These are phyloP conservation scores for Aspergillus novofumigatus DNA, from an alignment of 2,329 filamentous ascomycete species.

Conservation along the genomic window DNA sequence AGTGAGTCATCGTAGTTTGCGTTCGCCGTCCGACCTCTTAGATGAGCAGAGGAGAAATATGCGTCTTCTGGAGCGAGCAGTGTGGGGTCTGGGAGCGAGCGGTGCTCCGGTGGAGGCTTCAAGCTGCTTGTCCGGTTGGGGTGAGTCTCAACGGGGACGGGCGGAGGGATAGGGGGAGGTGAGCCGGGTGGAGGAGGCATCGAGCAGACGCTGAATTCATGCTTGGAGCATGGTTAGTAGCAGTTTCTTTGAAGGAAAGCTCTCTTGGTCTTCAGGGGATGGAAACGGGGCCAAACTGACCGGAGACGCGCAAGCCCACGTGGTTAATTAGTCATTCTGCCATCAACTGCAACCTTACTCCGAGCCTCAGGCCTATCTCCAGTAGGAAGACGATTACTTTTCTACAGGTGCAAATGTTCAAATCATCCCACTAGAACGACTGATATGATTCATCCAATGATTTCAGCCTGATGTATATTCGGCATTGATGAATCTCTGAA, in stretches of 20 bases:
- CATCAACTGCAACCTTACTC: no score
- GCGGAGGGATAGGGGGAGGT: constrained; percentile 38
- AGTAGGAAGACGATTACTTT: not conserved
- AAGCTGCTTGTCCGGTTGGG: constrained; percentile 38
- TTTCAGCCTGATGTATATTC: not conserved
- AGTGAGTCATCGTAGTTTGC: constrained; percentile 36
- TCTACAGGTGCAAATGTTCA: no score
- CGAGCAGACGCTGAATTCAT: constrained; percentile 26
- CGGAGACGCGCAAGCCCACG: not conserved
- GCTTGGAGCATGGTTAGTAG: constrained; percentile 25
- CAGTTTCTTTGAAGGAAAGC: not conserved
- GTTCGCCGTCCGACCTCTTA: constrained; percentile 45
- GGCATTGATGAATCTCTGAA: not conserved
- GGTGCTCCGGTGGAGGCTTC: constrained; percentile 32
- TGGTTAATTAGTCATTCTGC: not conserved
- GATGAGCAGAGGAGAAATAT: constrained; percentile 61
- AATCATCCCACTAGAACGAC: not conserved
- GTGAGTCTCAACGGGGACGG: constrained; percentile 45
- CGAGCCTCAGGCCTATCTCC: not conserved
- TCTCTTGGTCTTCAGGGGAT: not conserved
- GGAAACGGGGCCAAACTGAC: not conserved
- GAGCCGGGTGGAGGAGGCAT: constrained; percentile 32
- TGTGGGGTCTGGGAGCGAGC: constrained; percentile 54
- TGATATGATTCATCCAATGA: not conserved
- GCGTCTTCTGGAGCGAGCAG: constrained; percentile 82